Base-by-base conservation (phyloP, 345 rosid genomes). In the Ailanthus altissimus region DNA sequence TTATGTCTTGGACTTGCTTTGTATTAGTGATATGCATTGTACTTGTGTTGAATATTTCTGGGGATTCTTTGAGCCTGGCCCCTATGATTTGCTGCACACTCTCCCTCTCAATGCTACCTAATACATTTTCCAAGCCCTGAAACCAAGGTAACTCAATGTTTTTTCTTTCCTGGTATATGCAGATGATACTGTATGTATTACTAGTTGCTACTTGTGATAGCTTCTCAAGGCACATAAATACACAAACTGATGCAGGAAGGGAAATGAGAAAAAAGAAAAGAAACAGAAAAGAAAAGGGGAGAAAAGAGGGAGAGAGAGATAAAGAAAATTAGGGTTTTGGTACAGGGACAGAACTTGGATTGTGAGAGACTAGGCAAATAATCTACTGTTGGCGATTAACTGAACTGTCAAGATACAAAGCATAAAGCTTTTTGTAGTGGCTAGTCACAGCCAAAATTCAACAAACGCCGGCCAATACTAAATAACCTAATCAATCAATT, bases 121-220 rank as follows among this genome's bases (percentile, higher is more conserved):
- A 67, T 90, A 90, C 79, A 86, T 89, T 78, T 84, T 90, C 78
- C 92, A 86, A 72, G 91, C 91, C 76, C 91, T 89, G 73, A 89
- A 84, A 68, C 92, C 91, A 77, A 87, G 90, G 94, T 87, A 85
- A 70, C 77, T 71, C 20, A 14, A 42, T 40, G 2, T 25, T 72
- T 16, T 40, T 16, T n/a, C n/a, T 56, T 56, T 56, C 5, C 59
- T 0, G 5, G 59, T 20, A 56, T 56, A 20, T 56, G 26, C 9
- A 9, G 59, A n/a, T 56, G 25, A 56, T 56, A 20, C 21, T 8
- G 20, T 56, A n/a, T 0, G 3, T 56, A n/a, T 11, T 56, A 32
- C 38, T 32, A 32, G 38, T n/a, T 11, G 20, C 25, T n/a, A 25
- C 59, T 54, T 54, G n/a, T 54, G 1, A 54, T 54, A 20, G 59